Evolutionary conservation across 768 basidiomycete genomes (phyloP).

Genomic region (Boletus edulis): DNA sequence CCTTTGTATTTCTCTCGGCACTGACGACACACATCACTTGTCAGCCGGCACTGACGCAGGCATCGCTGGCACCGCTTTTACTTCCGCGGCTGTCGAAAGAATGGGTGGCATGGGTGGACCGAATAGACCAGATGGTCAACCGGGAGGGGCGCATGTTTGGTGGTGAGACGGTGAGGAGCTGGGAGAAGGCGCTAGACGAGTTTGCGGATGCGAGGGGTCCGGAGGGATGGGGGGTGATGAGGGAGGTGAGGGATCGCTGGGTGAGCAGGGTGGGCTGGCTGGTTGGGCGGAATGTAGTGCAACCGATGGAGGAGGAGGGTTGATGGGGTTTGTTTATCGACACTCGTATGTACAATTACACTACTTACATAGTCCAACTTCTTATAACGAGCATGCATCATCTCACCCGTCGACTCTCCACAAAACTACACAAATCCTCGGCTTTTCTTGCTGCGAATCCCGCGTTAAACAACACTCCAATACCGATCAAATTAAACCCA

Average conservation of each 20-base stretch:
- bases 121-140: constrained; percentile 70
- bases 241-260: constrained; percentile 61
- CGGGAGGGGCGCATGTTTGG: constrained; percentile 78
- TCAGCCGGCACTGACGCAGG: constrained; percentile 66
- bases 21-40: constrained; percentile 65
- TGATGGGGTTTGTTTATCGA: constrained; percentile 9
- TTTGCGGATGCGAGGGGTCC: constrained; percentile 53
- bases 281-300: constrained; percentile 44
- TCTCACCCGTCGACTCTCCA: too few relatives aligned
- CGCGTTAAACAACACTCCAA: too few relatives aligned
- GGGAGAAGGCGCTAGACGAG: constrained; percentile 69
- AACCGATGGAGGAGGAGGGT: constrained; percentile 32
- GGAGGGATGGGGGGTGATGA: constrained; percentile 41
- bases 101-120: constrained; percentile 76
- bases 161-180: constrained; percentile 60
- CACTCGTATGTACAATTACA: not conserved
- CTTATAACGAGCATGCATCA: too few relatives aligned
- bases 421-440: too few relatives aligned
- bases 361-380: not conserved
- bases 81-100: constrained; percentile 66
- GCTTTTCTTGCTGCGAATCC: too few relatives aligned
- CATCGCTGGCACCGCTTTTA: constrained; percentile 53
- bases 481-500: too few relatives aligned
- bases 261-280: constrained; percentile 77
- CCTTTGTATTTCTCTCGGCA: constrained; percentile 66